Evolutionary conservation across 768 basidiomycete genomes (phyloP).

Genomic region (Leccinum longicurvipes): DNA sequence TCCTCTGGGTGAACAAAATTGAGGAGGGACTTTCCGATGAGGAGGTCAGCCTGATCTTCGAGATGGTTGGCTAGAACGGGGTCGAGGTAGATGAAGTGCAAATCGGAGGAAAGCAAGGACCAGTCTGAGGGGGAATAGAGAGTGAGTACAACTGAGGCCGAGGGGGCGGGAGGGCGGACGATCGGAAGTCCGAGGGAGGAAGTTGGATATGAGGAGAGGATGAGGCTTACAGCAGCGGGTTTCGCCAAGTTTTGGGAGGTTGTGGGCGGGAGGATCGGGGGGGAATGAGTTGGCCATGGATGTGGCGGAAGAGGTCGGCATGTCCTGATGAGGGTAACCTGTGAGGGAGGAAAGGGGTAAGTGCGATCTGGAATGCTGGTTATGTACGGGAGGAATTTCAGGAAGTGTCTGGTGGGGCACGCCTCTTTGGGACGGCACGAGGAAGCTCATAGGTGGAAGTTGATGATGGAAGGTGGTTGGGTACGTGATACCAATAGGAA

Average conservation of each 20-base stretch:
- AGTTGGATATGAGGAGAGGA: conserved; percentile 5
- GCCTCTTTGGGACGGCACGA: conserved; percentile 36
- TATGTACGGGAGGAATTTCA: conserved; percentile 30
- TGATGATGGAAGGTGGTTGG: conserved; percentile 24
- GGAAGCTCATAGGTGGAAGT: conserved; percentile 31
- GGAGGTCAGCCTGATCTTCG: conserved; percentile 60
- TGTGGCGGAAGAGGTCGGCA: conserved; percentile 27
- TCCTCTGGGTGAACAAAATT: conserved; percentile 86
- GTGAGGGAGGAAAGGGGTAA: conserved; percentile 38
- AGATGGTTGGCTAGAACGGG: conserved; percentile 75
- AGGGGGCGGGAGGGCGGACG: conserved; percentile 13
- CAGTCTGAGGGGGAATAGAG: conserved; percentile 52
- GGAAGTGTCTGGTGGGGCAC: conserved; percentile 23
- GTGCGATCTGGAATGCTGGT: conserved; percentile 33
- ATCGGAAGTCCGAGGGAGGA: conserved; percentile 21
- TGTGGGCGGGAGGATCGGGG: conserved; percentile 35
- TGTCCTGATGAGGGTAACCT: conserved; percentile 33
- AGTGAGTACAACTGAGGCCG: conserved; percentile 21
- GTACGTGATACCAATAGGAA: conserved; percentile 17
- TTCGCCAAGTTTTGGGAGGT: conserved; percentile 59
- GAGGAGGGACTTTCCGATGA: conserved; percentile 70
- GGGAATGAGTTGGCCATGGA: conserved; percentile 27
- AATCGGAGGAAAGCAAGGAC: conserved; percentile 72
- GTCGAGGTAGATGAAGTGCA: conserved; percentile 80
- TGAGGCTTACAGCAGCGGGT: conserved; percentile 71